Conservation (phyloP, 352 stramenopile species). For the Phytophthora megakarya region DNA sequence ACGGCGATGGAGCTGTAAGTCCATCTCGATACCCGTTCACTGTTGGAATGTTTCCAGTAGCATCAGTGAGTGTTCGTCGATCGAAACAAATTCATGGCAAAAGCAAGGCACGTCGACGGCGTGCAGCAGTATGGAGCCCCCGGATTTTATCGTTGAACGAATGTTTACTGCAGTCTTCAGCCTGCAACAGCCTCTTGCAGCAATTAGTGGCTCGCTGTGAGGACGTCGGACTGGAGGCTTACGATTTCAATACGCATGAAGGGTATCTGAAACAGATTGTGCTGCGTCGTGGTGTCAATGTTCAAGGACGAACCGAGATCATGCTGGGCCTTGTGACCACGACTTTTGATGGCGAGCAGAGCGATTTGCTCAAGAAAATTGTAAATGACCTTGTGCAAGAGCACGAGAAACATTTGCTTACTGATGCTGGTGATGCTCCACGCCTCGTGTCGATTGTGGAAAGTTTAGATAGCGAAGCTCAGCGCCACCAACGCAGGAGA, state of each 20-base stretch:
- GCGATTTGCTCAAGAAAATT: constrained; percentile 34
- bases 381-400: constrained; percentile 39
- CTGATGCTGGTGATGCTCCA: constrained; percentile 4
- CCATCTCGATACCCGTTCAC: constrained; percentile 47
- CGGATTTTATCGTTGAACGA: constrained; percentile 70
- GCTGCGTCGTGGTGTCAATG: constrained; percentile 51
- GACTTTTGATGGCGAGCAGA: constrained; percentile 44
- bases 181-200: constrained; percentile 53
- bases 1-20: neutral
- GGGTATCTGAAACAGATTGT: constrained; percentile 77
- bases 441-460: constrained; percentile 68
- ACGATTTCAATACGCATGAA: constrained; percentile 61
- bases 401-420: constrained; percentile 3
- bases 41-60: constrained; percentile 71
- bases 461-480: constrained; percentile 60
- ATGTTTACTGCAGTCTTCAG: constrained; percentile 55
- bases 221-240: constrained; percentile 42
- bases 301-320: constrained; percentile 37
- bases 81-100: constrained; percentile 42
- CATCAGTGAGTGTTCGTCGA: constrained; percentile 50
- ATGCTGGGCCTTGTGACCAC: constrained; percentile 77
- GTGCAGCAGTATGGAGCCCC: constrained; percentile 50
- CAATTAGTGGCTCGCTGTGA: constrained; percentile 39
- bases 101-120: constrained; percentile 35
- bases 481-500: constrained; percentile 40